Conservation (phyloP, 1,284 basidiomycete species). For the Leccinum huronense region DNA sequence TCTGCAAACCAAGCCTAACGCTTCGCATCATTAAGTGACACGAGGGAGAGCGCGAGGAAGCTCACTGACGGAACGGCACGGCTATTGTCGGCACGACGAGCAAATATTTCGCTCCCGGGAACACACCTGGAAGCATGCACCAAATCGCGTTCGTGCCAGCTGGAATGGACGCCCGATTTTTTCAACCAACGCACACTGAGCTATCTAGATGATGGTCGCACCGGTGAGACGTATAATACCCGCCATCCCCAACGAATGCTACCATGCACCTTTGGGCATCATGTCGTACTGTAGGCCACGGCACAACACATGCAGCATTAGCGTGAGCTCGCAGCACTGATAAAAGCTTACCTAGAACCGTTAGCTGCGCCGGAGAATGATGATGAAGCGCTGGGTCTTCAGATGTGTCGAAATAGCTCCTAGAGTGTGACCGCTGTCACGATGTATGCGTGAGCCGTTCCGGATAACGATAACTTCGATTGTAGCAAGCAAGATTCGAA, state of each 20-base stretch:
- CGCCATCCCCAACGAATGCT: background rate
- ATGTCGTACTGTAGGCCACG: background rate
- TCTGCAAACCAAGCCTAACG: slow-evolving; percentile 89
- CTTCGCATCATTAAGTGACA: slow-evolving; percentile 88
- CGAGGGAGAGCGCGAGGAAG: slow-evolving; percentile 53
- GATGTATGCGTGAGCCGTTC: background rate
- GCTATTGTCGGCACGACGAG: slow-evolving; percentile 55
- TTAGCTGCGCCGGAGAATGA: background rate
- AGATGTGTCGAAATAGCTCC: background rate
- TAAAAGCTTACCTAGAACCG: background rate
- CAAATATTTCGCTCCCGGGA: slow-evolving; percentile 61
- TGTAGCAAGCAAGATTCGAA: background rate
- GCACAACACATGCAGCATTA: background rate
- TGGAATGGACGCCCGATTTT: background rate
- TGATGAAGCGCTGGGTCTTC: background rate
- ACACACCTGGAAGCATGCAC: background rate
- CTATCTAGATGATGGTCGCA: background rate
- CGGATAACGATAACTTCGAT: background rate
- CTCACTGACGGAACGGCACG: slow-evolving; percentile 60
- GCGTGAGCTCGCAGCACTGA: background rate
- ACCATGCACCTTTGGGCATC: background rate
- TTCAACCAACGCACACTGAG: background rate
- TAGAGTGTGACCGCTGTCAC: background rate
- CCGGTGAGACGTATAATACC: background rate
- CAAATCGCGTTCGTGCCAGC: background rate